Evolutionary conservation across 2,329 filamentous ascomycete genomes (phyloP).

Genomic region (Colletotrichum incanum): DNA sequence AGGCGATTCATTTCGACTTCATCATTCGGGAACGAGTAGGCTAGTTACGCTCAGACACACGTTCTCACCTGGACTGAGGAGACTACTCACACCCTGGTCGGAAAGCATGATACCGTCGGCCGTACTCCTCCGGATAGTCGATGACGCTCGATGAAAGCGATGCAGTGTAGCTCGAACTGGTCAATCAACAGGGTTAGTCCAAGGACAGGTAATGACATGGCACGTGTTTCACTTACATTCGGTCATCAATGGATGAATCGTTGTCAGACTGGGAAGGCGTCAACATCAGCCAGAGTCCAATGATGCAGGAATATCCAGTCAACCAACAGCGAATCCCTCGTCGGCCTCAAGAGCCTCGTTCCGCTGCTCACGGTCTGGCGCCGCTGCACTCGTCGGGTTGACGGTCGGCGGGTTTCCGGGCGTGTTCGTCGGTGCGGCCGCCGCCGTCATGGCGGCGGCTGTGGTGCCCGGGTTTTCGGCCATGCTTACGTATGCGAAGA

Average conservation of each 20-base stretch:
- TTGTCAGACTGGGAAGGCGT: background rate
- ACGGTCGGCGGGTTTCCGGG: no score
- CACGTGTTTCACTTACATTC: background rate
- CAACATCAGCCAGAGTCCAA: background rate
- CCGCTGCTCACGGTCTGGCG: background rate
- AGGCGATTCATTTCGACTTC: slow-evolving; percentile 27
- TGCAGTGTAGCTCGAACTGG: slow-evolving; percentile 1
- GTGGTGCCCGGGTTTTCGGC: background rate
- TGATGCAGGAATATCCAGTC: no score
- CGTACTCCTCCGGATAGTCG: slow-evolving; percentile 33
- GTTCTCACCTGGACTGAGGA: no score
- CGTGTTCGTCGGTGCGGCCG: no score
- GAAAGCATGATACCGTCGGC: slow-evolving; percentile 36
- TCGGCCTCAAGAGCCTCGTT: background rate
- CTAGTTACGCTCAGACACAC: background rate
- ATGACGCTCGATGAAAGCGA: slow-evolving; percentile 25
- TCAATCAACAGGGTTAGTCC: background rate
- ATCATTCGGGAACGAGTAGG: slow-evolving; percentile 1
- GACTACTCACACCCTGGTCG: slow-evolving; percentile 13
- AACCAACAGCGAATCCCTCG: background rate
- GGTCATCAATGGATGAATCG: slow-evolving; percentile 4
- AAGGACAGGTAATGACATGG: background rate
- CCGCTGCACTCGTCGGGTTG: no score
- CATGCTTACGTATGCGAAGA: background rate
- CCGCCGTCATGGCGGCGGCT: no score